Evolutionary conservation across 2,329 filamentous ascomycete species (phyloP).

Genomic region (Penicillium crustosum): DNA sequence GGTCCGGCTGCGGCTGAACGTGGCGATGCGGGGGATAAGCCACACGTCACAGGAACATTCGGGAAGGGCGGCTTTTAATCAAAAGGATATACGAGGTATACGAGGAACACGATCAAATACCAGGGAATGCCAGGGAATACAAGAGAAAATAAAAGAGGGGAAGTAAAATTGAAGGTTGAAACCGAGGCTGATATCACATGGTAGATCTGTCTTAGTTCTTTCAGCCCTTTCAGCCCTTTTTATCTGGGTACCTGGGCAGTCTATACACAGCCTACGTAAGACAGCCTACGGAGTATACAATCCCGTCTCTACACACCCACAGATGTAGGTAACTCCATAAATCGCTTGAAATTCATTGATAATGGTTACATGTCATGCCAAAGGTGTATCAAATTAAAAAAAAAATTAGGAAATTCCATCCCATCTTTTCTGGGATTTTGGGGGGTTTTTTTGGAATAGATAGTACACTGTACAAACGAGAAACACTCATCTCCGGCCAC

Average conservation of each 20-base stretch:
- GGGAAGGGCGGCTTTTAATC: too few species aligned
- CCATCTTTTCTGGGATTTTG: slow-evolving; percentile 13
- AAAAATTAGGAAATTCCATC: slow-evolving; percentile 11
- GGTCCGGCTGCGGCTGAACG: slow-evolving; percentile 23
- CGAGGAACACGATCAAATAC: neutral
- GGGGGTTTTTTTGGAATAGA: slow-evolving; percentile 7
- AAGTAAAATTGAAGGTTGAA: slow-evolving; percentile 11
- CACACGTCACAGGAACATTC: slow-evolving; percentile 6
- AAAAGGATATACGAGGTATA: too few species aligned
- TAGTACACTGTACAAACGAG: slow-evolving; percentile 27
- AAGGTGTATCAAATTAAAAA: slow-evolving; percentile 25
- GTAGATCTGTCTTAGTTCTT: neutral
- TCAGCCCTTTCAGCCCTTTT: neutral
- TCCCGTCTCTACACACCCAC: neutral
- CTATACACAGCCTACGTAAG: neutral
- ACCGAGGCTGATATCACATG: slow-evolving; percentile 28
- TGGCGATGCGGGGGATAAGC: slow-evolving; percentile 16
- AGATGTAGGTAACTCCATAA: neutral
- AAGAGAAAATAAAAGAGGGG: neutral
- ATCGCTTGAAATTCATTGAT: slow-evolving; percentile 3
- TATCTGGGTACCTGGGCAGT: too few species aligned
- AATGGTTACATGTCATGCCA: slow-evolving; percentile 22
- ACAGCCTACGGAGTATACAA: neutral
- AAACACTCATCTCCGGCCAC: slow-evolving; percentile 29
- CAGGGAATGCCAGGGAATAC: neutral